A percentile compares a stretch with the other conserved stretches of the same genome.
Evolutionary conservation across 2,329 filamentous ascomycete species (phyloP).

Genomic region (Penicillium sp.): DNA sequence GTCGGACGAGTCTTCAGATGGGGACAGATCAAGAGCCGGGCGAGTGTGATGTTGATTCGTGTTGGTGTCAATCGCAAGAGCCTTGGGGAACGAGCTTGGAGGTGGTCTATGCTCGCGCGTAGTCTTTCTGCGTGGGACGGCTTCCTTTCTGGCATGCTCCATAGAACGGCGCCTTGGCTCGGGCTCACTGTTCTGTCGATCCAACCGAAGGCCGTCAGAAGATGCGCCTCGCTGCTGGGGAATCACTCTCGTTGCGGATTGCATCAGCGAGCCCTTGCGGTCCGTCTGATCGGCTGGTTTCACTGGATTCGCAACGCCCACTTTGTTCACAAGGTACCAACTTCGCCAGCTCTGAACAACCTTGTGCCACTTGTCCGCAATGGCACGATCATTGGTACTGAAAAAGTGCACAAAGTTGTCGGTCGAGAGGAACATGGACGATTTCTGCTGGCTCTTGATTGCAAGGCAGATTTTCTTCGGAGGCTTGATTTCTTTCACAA

Average conservation of each 20-base stretch:
- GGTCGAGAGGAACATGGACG: constrained; percentile 76
- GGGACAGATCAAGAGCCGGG: not conserved
- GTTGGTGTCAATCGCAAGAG: constrained; percentile 29
- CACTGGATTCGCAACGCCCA: constrained; percentile 50
- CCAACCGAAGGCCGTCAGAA: constrained; percentile 28
- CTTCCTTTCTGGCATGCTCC: constrained; percentile 14
- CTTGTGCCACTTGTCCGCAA: constrained; percentile 70
- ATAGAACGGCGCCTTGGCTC: constrained; percentile 18
- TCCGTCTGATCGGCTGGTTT: constrained; percentile 45
- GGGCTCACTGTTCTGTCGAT: constrained; percentile 23
- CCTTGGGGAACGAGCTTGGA: constrained; percentile 33
- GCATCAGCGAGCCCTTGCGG: constrained; percentile 46
- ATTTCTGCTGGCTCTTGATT: constrained; percentile 89
- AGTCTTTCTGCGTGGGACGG: constrained; percentile 31
- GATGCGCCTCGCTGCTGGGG: not conserved
- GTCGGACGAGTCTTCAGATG: not conserved
- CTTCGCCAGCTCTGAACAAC: constrained; percentile 81
- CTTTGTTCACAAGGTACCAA: constrained; percentile 82
- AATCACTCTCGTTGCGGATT: not conserved
- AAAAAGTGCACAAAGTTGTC: constrained; percentile 94
- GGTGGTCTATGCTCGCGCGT: constrained; percentile 34
- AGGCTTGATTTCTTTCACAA: constrained; percentile 71
- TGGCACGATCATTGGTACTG: constrained; percentile 69
- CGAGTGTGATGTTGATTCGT: not conserved
- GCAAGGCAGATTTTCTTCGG: constrained; percentile 86